Evolutionary conservation across 2,329 filamentous ascomycete species (phyloP).

Genomic region (Orbilia oligospora): DNA sequence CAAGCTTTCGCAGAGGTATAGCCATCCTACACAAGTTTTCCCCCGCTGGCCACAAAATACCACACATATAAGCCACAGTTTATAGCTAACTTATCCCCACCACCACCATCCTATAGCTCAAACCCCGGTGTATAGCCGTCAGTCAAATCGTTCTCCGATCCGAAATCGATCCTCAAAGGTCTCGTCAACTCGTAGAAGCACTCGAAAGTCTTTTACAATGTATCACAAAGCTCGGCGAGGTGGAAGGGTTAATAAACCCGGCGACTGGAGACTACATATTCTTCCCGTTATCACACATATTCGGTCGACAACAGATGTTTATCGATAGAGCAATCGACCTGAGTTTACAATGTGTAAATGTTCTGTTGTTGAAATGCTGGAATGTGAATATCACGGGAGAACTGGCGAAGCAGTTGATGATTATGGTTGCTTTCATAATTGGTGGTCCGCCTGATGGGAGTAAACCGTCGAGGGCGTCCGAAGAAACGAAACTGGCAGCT

Average conservation of each 20-base stretch:
- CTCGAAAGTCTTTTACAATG: conserved; percentile 69
- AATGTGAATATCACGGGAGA: conserved; percentile 77
- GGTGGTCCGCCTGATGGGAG: conserved; percentile 77
- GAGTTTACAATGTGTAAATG: conserved; percentile 79
- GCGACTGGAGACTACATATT: conserved; percentile 95
- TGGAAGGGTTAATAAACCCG: conserved; percentile 76
- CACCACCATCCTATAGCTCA: conserved; percentile 70
- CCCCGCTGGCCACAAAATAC: not conserved
- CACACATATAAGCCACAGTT: conserved; percentile 5
- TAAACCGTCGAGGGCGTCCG: conserved; percentile 66
- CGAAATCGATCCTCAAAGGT: conserved; percentile 67
- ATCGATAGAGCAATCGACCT: conserved; percentile 81
- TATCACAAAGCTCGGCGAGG: conserved; percentile 68
- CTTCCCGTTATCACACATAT: conserved; percentile 89
- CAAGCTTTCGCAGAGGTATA: conserved; percentile 56
- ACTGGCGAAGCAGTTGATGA: conserved; percentile 85
- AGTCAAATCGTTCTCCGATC: conserved; percentile 73
- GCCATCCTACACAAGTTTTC: not conserved
- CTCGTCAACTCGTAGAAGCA: conserved; percentile 68
- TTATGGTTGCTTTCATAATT: conserved; percentile 84
- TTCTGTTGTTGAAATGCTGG: conserved; percentile 86
- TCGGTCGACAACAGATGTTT: conserved; percentile 80
- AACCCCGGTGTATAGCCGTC: conserved; percentile 75
- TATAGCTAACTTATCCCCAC: conserved; percentile 26
- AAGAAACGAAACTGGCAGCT: conserved; percentile 81